Conservation (phyloP, 441 rosid species). For the Corymbia calophylla region DNA sequence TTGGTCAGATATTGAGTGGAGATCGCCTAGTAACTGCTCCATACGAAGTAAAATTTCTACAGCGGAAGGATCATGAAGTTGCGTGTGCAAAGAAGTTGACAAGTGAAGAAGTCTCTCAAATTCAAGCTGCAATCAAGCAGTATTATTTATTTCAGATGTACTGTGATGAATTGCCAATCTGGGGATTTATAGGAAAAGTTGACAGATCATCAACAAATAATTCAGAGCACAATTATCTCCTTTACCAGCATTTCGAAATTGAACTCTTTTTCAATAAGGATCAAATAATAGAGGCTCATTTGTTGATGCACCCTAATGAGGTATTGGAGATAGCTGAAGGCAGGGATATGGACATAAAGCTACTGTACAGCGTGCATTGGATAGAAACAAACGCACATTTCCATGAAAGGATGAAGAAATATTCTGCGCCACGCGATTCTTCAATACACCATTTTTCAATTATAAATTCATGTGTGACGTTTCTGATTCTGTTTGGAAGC, state of each 20-base stretch:
- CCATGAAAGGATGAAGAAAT: not conserved
- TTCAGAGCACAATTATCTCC: not conserved
- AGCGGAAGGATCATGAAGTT: not conserved
- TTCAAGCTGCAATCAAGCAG: not conserved
- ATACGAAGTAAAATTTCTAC: not conserved
- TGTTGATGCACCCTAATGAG: not conserved
- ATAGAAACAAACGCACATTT: not conserved
- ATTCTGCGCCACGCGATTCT: not conserved
- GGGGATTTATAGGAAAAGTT: not conserved
- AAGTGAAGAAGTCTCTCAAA: not conserved
- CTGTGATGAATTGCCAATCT: not conserved
- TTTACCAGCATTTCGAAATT: not conserved
- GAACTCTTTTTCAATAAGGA: not conserved
- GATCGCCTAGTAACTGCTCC: slow-evolving; percentile 2
- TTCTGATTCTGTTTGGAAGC: not conserved
- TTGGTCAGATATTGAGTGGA: not conserved
- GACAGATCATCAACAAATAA: not conserved
- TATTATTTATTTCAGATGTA: not conserved
- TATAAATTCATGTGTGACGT: not conserved
- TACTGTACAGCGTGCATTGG: not conserved
- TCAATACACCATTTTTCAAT: not conserved
- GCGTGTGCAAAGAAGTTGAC: not conserved
- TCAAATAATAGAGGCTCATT: not conserved
- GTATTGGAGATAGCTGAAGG: not conserved
- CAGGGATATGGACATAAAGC: not conserved